Evolutionary conservation across 1,284 basidiomycete genomes (phyloP), one percentile per base, ranked within the genome.

Genomic region (Apiotrichum gracile): DNA sequence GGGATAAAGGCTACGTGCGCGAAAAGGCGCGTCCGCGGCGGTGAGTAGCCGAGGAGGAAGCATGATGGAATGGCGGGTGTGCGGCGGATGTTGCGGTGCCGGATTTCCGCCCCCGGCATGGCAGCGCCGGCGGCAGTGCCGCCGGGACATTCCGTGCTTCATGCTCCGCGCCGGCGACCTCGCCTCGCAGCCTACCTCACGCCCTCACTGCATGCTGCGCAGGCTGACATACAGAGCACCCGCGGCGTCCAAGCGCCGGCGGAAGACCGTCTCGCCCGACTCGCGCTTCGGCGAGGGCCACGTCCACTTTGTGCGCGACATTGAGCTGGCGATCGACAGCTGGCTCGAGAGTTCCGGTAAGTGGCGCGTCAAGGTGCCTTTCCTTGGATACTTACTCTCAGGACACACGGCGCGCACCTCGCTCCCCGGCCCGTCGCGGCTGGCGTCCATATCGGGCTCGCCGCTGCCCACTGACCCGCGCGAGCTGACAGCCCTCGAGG

Each of bases 1-100:
- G 44, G 7, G 56, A 61, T 8, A 31, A 26, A 5, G 63, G 63
- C 51, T 50, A 49, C 17, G 60, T 63, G 22, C 44, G 63, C n/a
- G 48, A 52, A 17, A 65, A 65, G 51, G 61, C 63, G 1, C 41
- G 63, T 14, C 63, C 61, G 3, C 35, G 58, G n/a, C 51, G 63
- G 63, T 64, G 51, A 57, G 62, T 61, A 17, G 2, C 45, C 31
- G 3, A n/a, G 19, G 5, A n/a, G 19, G 37, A 21, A 9, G n/a
- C 34, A 35, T 19, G 9, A 38, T 22, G 5, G 17, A 19, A 14
- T 38, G n/a, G n/a, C n/a, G n/a, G n/a, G n/a, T n/a, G n/a, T n/a
- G n/a, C n/a, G n/a, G n/a, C n/a, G n/a, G n/a, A n/a, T n/a, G n/a
- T n/a, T n/a, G n/a, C n/a, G n/a, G n/a, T n/a, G n/a, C n/a, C n/a